Evolutionary conservation across 768 basidiomycete genomes (phyloP), one percentile per base, ranked within the genome.

Genomic region (Rhodosporidiobolus sp.): DNA sequence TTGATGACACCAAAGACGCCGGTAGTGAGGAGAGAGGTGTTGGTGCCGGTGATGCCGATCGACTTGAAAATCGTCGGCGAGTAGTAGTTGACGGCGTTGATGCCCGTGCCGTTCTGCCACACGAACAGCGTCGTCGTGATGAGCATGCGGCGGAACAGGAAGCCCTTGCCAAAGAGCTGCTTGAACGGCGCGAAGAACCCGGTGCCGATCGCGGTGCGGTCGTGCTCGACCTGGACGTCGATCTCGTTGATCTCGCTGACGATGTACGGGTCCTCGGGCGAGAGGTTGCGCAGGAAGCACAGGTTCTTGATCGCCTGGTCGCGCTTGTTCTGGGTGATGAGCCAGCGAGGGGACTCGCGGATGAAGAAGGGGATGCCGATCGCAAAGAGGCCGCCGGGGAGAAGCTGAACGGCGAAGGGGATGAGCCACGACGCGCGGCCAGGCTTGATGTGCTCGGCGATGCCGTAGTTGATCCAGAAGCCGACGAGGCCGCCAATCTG

Each of bases 1-100:
- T 83, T 81, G 81, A 85, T 82, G 48, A 85, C 81, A 17, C 85
- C 86, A 74, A 84, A 86, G 50, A 86, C 76, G 4, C 85, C 86
- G 48, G 77, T 78, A 32, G 77, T 75, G 16, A 78, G 59, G 10
- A 78, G 73, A 3, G 54, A 34, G 8, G 70, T 75, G 65, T 65
- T 71, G 24, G 46, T 56, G 26, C 77, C 77, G 22, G 61, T 65
- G 14, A 78, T 34, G n/a, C 76, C 76, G 58, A 87, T 82, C 6
- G 82, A 14, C 26, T 11, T 28, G 62, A 45, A 81, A 81, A 32
- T 78, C 79, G 82, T 85, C 84, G 24, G 85, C 80, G 3, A 82
- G 83, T 24, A 84, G 32, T 84, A 84, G 70, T 83, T 83, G 63
- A 77, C 55, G 0, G 77, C 77, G 67, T 78, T 77, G 63, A 85